These are phyloP conservation scores for Allomyces javanicus DNA, from an alignment of 192 early-diverging fungal species.

Conservation along the genomic window DNA sequence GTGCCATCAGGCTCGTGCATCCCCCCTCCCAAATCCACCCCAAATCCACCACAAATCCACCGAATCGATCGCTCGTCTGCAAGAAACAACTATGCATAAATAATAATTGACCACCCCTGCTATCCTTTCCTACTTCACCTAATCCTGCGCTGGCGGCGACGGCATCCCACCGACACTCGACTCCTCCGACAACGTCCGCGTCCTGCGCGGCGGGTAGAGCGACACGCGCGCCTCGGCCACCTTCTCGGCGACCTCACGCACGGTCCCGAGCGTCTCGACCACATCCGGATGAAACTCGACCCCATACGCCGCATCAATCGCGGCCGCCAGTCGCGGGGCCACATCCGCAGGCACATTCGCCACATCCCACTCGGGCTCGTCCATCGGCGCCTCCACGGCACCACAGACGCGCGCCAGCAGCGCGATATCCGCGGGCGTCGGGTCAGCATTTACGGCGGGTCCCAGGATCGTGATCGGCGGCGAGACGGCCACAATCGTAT, in stretches of 20 bases:
- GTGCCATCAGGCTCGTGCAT: no score
- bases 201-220: background rate
- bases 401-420: background rate
- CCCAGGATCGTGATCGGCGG: slow-evolving; percentile 57
- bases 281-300: background rate
- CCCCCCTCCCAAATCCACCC: no score
- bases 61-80: no score
- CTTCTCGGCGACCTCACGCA: background rate
- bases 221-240: background rate
- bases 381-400: no score
- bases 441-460: background rate
- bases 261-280: background rate
- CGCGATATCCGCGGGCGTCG: background rate
- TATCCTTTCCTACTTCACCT: no score
- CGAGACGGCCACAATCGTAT: slow-evolving; percentile 57
- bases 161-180: no score
- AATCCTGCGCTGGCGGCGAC: no score
- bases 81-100: no score
- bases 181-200: no score
- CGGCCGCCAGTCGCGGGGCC: background rate
- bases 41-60: no score
- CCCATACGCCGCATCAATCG: background rate
- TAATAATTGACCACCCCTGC: no score
- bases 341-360: background rate
- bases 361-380: no score